These are phyloP conservation scores for Diaporthe sp. DNA, from an alignment of 2,329 filamentous ascomycete genomes.

Conservation along the genomic window DNA sequence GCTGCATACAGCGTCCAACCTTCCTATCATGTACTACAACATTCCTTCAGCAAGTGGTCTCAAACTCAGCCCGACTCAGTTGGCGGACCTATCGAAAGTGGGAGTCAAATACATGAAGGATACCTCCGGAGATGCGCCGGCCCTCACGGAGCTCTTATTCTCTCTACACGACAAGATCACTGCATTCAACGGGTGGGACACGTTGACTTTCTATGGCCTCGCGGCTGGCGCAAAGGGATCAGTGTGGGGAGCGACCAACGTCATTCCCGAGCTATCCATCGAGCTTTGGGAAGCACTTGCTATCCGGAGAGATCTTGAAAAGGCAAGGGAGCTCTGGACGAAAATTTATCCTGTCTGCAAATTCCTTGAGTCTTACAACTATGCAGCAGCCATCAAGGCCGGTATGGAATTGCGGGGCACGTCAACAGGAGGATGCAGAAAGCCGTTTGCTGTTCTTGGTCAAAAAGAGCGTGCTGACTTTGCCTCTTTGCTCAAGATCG, in stretches of 20 bases:
- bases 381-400: slow-evolving; percentile 59
- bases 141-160: slow-evolving; percentile 60
- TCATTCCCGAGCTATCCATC: slow-evolving; percentile 59
- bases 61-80: slow-evolving; percentile 51
- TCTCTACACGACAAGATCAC: slow-evolving; percentile 52
- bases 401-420: slow-evolving; percentile 58
- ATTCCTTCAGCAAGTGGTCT: slow-evolving; percentile 59
- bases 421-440: slow-evolving; percentile 58
- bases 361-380: slow-evolving; percentile 60
- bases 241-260: slow-evolving; percentile 42
- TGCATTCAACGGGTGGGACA: slow-evolving; percentile 64
- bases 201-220: slow-evolving; percentile 62
- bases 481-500: background rate
- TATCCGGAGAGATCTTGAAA: slow-evolving; percentile 52
- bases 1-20: slow-evolving; percentile 49
- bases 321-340: slow-evolving; percentile 57
- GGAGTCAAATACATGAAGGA: slow-evolving; percentile 63
- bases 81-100: slow-evolving; percentile 54
- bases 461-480: background rate
- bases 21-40: slow-evolving; percentile 62
- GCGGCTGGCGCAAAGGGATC: slow-evolving; percentile 60
- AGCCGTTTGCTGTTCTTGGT: slow-evolving; percentile 51
- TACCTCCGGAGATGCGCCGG: slow-evolving; percentile 61
- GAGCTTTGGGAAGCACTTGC: slow-evolving; percentile 59
- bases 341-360: slow-evolving; percentile 62